These are phyloP conservation scores for Aspergillus incahuasiensis DNA, from an alignment of 495 filamentous ascomycete species.

Conservation along the genomic window DNA sequence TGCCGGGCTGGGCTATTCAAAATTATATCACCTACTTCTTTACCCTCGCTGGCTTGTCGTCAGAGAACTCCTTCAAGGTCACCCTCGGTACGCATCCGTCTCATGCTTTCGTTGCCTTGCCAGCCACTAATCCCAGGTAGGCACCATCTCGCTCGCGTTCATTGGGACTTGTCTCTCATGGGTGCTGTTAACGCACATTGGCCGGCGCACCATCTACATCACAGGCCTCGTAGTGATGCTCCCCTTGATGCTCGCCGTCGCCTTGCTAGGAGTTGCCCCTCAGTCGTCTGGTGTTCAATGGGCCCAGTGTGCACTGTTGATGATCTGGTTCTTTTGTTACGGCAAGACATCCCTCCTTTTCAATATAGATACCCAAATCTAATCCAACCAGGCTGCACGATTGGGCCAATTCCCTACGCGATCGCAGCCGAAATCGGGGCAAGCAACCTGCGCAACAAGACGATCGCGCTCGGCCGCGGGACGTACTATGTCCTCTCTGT, in stretches of 20 bases:
- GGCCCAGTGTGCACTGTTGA: not conserved
- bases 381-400: constrained; percentile 57
- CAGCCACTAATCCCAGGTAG: not conserved
- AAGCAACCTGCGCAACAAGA: constrained; percentile 70
- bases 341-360: not conserved
- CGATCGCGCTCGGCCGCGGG: constrained; percentile 63
- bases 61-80: constrained; percentile 59
- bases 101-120: not conserved
- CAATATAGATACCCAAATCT: not conserved
- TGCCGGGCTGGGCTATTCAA: constrained; percentile 71
- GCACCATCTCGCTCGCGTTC: not conserved
- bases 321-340: not conserved
- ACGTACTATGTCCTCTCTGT: constrained; percentile 69
- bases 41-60: constrained; percentile 60
- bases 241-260: constrained; percentile 63
- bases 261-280: constrained; percentile 64
- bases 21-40: constrained; percentile 79
- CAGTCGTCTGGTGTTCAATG: constrained; percentile 17
- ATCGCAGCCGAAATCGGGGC: constrained; percentile 71
- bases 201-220: constrained; percentile 66
- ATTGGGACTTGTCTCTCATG: constrained; percentile 65
- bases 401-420: constrained; percentile 74
- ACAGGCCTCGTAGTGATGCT: constrained; percentile 61
- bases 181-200: constrained; percentile 64
- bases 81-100: constrained; percentile 66